Conservation (phyloP, 352 stramenopile genomes). For the Phytophthora parvispora region DNA sequence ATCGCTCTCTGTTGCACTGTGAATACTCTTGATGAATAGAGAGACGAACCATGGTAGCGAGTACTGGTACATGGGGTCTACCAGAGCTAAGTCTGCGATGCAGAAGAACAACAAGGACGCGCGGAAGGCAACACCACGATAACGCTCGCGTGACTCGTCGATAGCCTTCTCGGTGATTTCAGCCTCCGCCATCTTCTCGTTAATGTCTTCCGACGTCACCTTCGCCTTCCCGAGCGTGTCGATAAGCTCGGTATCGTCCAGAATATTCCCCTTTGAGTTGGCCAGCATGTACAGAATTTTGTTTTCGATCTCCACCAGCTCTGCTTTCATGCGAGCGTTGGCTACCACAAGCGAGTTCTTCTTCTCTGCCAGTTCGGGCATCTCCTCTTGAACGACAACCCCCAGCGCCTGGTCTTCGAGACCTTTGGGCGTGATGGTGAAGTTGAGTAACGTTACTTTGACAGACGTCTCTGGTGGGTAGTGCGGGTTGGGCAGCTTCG, state of each 20-base stretch:
- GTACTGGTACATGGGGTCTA: constrained; percentile 97
- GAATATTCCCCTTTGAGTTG: constrained; percentile 95
- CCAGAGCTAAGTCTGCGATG: constrained; percentile 90
- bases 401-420: constrained; percentile 94
- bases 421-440: constrained; percentile 93
- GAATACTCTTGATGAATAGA: constrained; percentile 93
- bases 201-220: constrained; percentile 94
- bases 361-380: constrained; percentile 95
- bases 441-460: constrained; percentile 95
- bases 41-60: constrained; percentile 95
- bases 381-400: constrained; percentile 94
- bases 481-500: constrained; percentile 94
- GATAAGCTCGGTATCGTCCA: constrained; percentile 95
- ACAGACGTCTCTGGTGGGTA: constrained; percentile 94
- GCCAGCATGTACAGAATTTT: constrained; percentile 95
- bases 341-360: constrained; percentile 95
- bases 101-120: constrained; percentile 95
- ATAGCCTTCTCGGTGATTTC: constrained; percentile 95
- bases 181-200: constrained; percentile 93
- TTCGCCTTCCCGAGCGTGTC: constrained; percentile 94
- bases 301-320: constrained; percentile 95
- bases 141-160: constrained; percentile 91
- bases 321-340: constrained; percentile 93
- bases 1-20: constrained; percentile 82
- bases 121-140: constrained; percentile 91